phyloP scores from a whole-genome alignment of 371 early-diverging fungal species.

The Encephalitozoon cuniculi region DNA sequence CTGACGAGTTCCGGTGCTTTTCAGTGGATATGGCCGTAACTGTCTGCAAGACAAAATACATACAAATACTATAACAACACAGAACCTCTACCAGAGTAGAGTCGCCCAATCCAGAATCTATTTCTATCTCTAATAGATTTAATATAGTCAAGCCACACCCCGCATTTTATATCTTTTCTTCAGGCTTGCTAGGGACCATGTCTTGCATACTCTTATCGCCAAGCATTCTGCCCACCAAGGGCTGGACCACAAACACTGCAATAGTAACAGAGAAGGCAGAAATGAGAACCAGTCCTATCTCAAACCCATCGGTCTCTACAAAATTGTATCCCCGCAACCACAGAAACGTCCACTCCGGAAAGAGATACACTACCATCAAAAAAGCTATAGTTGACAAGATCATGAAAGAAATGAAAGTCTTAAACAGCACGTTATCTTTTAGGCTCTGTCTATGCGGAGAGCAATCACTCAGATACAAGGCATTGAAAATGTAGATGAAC shows the following conservation, averaged over 20 bases:
- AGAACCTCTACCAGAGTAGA: too few species aligned
- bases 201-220: neutral
- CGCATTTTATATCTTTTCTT: neutral
- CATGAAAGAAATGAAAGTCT: neutral
- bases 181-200: neutral
- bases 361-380: neutral
- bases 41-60: neutral
- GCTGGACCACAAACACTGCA: neutral
- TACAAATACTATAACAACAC: neutral
- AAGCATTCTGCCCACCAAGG: neutral
- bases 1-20: conserved; percentile 63
- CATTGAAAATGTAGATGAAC: conserved; percentile 23
- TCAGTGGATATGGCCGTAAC: conserved; percentile 63
- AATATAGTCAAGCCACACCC: neutral
- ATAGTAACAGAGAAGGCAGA: neutral
- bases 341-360: neutral
- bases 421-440: neutral
- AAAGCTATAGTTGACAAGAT: neutral
- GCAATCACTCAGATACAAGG: conserved; percentile 24
- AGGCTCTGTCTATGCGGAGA: conserved; percentile 15
- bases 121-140: neutral
- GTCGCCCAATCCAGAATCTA: neutral
- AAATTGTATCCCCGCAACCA: neutral
- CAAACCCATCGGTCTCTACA: neutral
- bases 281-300: neutral